These are phyloP conservation scores for Phyllosticta ampelicida DNA, from an alignment of 2,329 filamentous ascomycete species.

Conservation along the genomic window DNA sequence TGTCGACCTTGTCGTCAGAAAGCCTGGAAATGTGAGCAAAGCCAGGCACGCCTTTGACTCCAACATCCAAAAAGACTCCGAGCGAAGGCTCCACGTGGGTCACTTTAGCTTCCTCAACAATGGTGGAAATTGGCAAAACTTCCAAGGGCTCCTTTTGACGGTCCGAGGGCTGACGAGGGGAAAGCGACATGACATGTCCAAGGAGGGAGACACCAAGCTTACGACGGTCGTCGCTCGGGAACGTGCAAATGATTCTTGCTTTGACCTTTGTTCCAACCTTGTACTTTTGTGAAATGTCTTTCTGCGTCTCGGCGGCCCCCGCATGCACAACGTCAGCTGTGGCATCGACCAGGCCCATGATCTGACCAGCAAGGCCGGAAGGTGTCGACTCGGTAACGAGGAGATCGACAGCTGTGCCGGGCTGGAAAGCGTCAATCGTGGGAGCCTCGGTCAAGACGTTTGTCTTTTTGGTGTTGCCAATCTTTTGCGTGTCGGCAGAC, in stretches of 20 bases:
- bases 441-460: conserved; percentile 64
- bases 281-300: conserved; percentile 65
- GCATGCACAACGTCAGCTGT: conserved; percentile 89
- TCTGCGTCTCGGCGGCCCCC: conserved; percentile 57
- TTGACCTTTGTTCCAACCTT: conserved; percentile 77
- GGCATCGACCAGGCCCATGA: conserved; percentile 83
- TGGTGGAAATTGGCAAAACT: conserved; percentile 58
- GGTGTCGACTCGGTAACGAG: conserved; percentile 65
- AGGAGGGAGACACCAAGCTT: conserved; percentile 84
- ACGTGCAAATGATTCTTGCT: conserved; percentile 78
- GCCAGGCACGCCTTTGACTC: conserved; percentile 56
- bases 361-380: conserved; percentile 74
- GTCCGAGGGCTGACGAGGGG: conserved; percentile 26
- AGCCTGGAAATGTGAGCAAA: conserved; percentile 94
- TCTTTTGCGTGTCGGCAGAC: conserved; percentile 59
- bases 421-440: conserved; percentile 80
- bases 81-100: conserved; percentile 68
- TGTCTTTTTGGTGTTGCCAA: conserved; percentile 55
- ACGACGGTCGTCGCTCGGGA: conserved; percentile 64
- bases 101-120: conserved; percentile 68
- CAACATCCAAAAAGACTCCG: conserved; percentile 70
- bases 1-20: conserved; percentile 81
- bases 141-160: conserved; percentile 42
- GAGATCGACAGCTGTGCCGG: conserved; percentile 81
- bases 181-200: conserved; percentile 68